These are phyloP conservation scores for Lenwebbia sp. DNA, from an alignment of 345 rosid genomes.

Conservation along the genomic window DNA sequence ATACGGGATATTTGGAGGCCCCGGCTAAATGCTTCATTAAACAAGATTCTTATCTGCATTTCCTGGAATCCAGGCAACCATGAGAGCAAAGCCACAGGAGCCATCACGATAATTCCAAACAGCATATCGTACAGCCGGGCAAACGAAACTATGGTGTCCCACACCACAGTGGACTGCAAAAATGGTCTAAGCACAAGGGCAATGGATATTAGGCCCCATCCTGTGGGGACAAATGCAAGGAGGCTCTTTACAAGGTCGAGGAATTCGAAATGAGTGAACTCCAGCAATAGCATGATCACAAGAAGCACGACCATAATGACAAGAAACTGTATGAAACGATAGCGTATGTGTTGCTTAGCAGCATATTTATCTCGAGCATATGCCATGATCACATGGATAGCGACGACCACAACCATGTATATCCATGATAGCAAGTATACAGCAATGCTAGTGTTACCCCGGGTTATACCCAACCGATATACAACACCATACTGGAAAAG, in stretches of 20 bases:
- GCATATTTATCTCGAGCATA: constrained; percentile 67
- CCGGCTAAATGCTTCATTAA: constrained; percentile 86
- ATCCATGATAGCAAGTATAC: constrained; percentile 75
- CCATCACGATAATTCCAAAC: constrained; percentile 66
- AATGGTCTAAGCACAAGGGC: constrained; percentile 46
- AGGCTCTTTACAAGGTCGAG: constrained; percentile 61
- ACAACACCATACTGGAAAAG: constrained; percentile 88
- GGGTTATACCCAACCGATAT: constrained; percentile 46
- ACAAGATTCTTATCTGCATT: constrained; percentile 85
- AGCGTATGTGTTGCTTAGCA: constrained; percentile 57
- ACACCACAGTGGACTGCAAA: constrained; percentile 35
- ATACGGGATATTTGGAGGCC: constrained; percentile 81
- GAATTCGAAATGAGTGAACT: constrained; percentile 33
- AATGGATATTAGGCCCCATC: constrained; percentile 78
- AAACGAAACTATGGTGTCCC: constrained; percentile 74
- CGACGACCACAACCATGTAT: constrained; percentile 44
- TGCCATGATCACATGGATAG: constrained; percentile 36
- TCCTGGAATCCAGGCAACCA: constrained; percentile 91
- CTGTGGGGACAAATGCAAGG: constrained; percentile 81
- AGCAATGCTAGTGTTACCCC: constrained; percentile 19
- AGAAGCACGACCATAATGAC: constrained; percentile 31
- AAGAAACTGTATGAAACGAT: constrained; percentile 59
- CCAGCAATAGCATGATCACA: constrained; percentile 36
- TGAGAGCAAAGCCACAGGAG: constrained; percentile 66
- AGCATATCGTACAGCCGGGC: constrained; percentile 76